These are phyloP conservation scores for Alloteropsis angusta DNA, from an alignment of 202 grass and related monocot species.

Conservation along the genomic window DNA sequence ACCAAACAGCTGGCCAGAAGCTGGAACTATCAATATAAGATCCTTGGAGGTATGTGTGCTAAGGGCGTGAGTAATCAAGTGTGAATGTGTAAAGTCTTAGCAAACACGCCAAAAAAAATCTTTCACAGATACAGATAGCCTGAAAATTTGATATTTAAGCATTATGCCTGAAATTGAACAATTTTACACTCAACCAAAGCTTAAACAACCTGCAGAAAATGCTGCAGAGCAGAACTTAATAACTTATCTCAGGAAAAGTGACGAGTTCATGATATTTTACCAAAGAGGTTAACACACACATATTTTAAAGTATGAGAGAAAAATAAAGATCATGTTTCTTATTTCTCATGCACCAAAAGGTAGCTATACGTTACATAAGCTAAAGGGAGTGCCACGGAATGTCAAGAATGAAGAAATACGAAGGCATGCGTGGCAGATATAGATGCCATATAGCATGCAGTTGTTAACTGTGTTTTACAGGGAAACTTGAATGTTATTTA, in stretches of 20 bases:
- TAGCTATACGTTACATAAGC: neutral
- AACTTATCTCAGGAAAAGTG: neutral
- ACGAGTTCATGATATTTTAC: neutral
- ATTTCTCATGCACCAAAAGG: neutral
- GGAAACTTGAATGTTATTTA: neutral
- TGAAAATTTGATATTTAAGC: neutral
- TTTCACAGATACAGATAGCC: neutral
- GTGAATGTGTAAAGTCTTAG: neutral
- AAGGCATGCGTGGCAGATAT: neutral
- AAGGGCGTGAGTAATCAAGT: neutral
- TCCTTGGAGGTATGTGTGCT: slow-evolving; percentile 65
- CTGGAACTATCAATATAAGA: slow-evolving; percentile 74
- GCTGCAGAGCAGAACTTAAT: neutral
- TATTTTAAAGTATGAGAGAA: neutral
- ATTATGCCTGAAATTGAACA: slow-evolving; percentile 16
- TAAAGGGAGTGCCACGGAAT: neutral
- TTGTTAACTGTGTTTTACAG: neutral
- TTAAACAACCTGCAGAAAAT: slow-evolving; percentile 5
- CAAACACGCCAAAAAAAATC: neutral
- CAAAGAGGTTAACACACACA: neutral
- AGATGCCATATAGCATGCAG: neutral
- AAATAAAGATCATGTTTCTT: neutral
- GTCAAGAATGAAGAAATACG: neutral
- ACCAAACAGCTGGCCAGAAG: slow-evolving; percentile 68
- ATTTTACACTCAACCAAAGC: neutral